Evolutionary conservation across 2,329 filamentous ascomycete genomes (phyloP).

Genomic region (Raffaelea ambrosiae): DNA sequence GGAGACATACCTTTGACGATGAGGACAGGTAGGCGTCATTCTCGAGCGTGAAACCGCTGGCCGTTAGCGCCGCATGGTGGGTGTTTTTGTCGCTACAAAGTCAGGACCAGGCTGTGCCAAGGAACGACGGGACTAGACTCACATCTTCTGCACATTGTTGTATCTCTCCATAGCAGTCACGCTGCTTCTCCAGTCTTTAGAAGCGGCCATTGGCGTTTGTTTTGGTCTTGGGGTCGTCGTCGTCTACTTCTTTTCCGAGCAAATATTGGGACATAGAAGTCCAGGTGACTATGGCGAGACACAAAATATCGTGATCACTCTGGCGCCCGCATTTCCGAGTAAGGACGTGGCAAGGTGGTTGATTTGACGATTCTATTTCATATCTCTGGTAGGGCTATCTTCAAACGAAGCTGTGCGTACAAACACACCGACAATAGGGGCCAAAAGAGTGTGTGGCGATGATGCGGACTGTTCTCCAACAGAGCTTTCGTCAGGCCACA

Average conservation of each 20-base stretch:
- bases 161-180: conserved; percentile 54
- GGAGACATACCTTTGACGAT: conserved; percentile 42
- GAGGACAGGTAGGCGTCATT: conserved; percentile 52
- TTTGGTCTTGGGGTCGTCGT: too few relatives aligned
- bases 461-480: too few relatives aligned
- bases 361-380: background rate
- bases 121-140: conserved; percentile 19
- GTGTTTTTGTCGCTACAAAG: conserved; percentile 12
- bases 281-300: background rate
- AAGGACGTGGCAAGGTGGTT: background rate
- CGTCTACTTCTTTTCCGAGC: background rate
- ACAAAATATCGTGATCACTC: background rate
- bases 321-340: background rate
- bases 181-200: conserved; percentile 36
- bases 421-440: too few relatives aligned
- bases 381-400: too few relatives aligned
- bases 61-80: conserved; percentile 16
- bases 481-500: too few relatives aligned
- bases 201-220: conserved; percentile 1
- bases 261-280: background rate
- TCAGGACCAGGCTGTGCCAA: conserved; percentile 10
- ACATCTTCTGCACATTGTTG: conserved; percentile 55
- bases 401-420: too few relatives aligned
- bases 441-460: too few relatives aligned
- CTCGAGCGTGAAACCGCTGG: conserved; percentile 57